These are phyloP conservation scores for Tetrapisispora iriomotensis DNA, from an alignment of 805 yeast genomes.

Conservation along the genomic window DNA sequence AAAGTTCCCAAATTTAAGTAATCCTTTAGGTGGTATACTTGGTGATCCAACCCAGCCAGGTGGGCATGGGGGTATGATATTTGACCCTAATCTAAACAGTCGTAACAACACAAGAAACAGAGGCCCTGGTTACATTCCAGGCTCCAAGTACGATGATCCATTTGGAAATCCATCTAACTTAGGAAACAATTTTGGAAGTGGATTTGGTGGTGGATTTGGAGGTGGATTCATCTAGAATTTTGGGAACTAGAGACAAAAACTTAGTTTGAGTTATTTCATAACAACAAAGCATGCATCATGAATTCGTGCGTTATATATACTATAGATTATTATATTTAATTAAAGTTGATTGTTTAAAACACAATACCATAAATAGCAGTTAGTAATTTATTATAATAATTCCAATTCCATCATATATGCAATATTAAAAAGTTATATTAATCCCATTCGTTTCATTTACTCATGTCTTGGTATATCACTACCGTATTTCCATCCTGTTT, in stretches of 20 bases:
- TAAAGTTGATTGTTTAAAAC: too few species aligned
- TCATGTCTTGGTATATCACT: conserved; percentile 14
- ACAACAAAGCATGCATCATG: too few species aligned
- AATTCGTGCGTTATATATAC: too few species aligned
- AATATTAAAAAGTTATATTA: too few species aligned
- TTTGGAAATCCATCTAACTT: conserved; percentile 17
- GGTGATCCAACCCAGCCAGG: conserved; percentile 2
- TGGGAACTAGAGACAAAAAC: too few species aligned
- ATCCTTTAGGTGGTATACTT: conserved; percentile 8
- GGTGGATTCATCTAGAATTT: not conserved
- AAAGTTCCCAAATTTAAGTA: conserved; percentile 17
- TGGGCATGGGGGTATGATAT: conserved; percentile 26
- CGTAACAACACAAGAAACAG: conserved; percentile 8
- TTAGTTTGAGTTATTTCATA: too few species aligned
- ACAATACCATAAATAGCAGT: too few species aligned
- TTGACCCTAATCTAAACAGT: conserved; percentile 18
- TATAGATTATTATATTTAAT: too few species aligned
- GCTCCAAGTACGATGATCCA: conserved; percentile 29
- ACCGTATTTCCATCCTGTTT: conserved; percentile 21
- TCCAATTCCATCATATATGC: too few species aligned
- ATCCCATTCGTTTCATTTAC: conserved; percentile 1
- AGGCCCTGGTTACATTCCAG: conserved; percentile 26
- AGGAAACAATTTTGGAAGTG: conserved; percentile 8
- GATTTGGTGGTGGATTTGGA: conserved; percentile 4
- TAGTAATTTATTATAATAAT: too few species aligned